Base-by-base conservation (phyloP, 352 stramenopile genomes). In the Peronospora farinosa region DNA sequence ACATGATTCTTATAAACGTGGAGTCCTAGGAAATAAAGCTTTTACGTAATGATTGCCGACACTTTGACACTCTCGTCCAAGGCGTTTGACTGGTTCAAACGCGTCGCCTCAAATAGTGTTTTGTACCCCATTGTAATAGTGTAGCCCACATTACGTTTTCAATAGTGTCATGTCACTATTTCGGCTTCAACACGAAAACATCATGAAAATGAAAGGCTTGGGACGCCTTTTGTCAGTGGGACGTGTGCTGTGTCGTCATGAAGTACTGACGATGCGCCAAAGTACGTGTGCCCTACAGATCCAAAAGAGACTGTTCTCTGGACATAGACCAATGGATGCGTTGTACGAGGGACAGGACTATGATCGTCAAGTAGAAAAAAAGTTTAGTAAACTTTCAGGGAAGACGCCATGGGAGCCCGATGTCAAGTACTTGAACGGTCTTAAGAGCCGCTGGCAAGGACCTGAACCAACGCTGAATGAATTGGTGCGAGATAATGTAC, bases 341-440 rank as follows among this genome's bases (percentile, higher is more conserved):
- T 54, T 90, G 47, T 90, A 90, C 54, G 78, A 65, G 7, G 78
- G 76, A 0, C 79, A 90, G 60, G 79, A 88, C 59, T 79, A 64
- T 27, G 56, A 63, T 23, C 72, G 79, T 6, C 65, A 88, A 42
- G 59, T 86, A 36, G 77, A 87, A 59, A 83, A 87, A 51, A 85
- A 84, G 44, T 91, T 91, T 47, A 81, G 73, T 23, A 73, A 81
- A 30, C 51, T 88, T 27, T 88, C 77, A 27, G 79, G 79, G 15
- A 91, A 91, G 50, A 69, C 69, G 36, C 77, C 77, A 25, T 92
- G 81, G 81, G 81, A 92, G 57, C 81, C 81, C 25, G 68, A 86
- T 30, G 27, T 72, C 31, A 66, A 67, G 42, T 71, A 83, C 45
- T 61, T 92, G 30, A 56, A 75, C 16, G 63, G 60, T 19, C 40